Base-by-base conservation (phyloP, 345 rosid species). In the Salix suchowensis region DNA sequence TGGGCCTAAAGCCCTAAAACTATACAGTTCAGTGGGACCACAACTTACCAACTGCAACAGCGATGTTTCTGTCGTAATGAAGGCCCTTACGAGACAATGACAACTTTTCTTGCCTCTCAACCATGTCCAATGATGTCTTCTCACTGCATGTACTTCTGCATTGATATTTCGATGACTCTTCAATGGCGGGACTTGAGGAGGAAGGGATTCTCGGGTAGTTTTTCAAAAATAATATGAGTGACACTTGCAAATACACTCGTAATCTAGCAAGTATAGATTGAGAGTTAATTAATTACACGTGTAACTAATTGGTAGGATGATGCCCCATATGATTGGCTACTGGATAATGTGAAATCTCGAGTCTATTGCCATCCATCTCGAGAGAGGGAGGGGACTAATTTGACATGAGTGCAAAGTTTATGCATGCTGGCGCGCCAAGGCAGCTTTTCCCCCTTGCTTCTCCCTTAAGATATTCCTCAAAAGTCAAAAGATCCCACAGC, bases 61-160 rank as follows among this genome's bases (percentile, higher is more conserved):
- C 14, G 79, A 79, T 40, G 13, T 40, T 40, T 40, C 79, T 40
- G 10, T 40, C 79, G 4, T 8, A 15, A 34, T 24, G 39, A 30
- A 34, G 78, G 81, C 79, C 84, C 83, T 30, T 70, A 39, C 48
- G 75, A 84, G 78, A 82, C 79, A 82, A 73, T 37, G 10, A 70
- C 70, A 14, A 58, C 67, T 69, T 32, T 32, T 32, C 54, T 50
- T 50, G 15, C 12, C 19, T 3, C 28, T 44, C 16, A 19, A 8
- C 68, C 24, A n/a, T 1, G 4, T 48, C 71, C 39, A 2, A 30
- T 46, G 44, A 65, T 46, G 28, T 74, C 28, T 65, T 2, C 36
- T 18, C 64, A 14, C 39, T 14, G 3, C 60, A 71, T 13, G 50
- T 15, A 46, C 74, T 28, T 16, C 66, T 37, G 2, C 65, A 5